Percentiles rank a stretch among this genome's conserved stretches.
phyloP scores from a whole-genome alignment of 352 stramenopile species.

The Globisporangium irregulare region DNA sequence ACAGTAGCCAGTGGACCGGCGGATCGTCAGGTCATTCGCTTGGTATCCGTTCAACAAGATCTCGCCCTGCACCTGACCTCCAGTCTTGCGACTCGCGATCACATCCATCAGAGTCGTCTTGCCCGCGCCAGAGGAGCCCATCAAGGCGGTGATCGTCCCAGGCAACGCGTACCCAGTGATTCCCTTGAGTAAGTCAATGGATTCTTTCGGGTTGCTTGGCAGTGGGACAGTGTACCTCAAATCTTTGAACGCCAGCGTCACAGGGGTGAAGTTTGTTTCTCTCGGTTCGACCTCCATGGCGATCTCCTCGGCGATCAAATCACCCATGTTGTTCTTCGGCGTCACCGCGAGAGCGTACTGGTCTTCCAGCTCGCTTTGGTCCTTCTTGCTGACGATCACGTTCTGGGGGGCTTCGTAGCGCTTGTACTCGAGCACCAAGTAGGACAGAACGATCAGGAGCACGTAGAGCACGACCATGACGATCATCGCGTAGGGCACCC shows the following conservation, averaged over 20 bases:
- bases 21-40: conserved; percentile 19
- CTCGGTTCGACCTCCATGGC: too few relatives aligned
- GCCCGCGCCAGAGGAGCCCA: conserved; percentile 26
- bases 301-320: too few relatives aligned
- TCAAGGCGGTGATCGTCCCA: conserved; percentile 36
- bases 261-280: conserved; percentile 12
- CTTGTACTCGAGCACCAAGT: too few relatives aligned
- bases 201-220: conserved; percentile 28
- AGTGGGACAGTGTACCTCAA: conserved; percentile 19
- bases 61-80: conserved; percentile 57
- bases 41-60: conserved; percentile 79
- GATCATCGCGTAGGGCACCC: too few relatives aligned
- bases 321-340: too few relatives aligned
- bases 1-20: conserved; percentile 22
- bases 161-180: conserved; percentile 27
- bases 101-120: conserved; percentile 84
- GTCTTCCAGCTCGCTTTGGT: too few relatives aligned
- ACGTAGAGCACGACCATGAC: too few relatives aligned
- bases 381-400: too few relatives aligned
- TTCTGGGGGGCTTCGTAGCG: too few relatives aligned
- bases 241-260: conserved; percentile 24
- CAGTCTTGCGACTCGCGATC: conserved; percentile 83
- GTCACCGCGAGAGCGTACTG: too few relatives aligned
- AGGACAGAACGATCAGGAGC: too few relatives aligned
- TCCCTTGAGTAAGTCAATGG: conserved; percentile 28